phyloP scores from a whole-genome alignment of 139 green algal genomes.

The Volvox africanus region DNA sequence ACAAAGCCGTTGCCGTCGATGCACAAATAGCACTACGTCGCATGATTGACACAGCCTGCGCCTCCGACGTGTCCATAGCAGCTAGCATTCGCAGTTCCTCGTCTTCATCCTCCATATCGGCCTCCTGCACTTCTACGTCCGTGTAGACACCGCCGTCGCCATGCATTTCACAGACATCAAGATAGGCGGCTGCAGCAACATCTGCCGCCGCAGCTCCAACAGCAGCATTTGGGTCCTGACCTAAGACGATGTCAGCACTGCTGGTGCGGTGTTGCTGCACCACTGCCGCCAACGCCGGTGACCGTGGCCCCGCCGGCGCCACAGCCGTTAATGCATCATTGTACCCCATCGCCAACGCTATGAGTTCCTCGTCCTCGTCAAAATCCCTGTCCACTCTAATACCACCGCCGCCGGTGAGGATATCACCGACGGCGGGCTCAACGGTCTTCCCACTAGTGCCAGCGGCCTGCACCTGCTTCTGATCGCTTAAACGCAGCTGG shows the following conservation, averaged over 20 bases:
- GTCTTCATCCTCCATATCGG: not conserved
- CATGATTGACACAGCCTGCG: not conserved
- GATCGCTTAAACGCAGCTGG: not conserved
- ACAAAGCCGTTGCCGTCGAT: not conserved
- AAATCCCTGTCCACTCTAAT: not conserved
- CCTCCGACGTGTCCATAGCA: conserved; percentile 6
- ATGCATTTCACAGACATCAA: not conserved
- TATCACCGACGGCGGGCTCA: not conserved
- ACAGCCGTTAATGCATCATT: not conserved
- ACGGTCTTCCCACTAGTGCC: not conserved
- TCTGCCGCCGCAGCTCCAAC: not conserved
- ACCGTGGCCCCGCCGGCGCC: not conserved
- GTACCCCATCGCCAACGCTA: conserved; percentile 18
- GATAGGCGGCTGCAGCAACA: not conserved
- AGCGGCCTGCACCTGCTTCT: not conserved
- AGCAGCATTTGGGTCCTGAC: not conserved
- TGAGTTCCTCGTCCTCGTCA: conserved; percentile 12
- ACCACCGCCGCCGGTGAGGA: not conserved
- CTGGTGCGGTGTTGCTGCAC: no score
- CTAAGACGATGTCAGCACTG: no score
- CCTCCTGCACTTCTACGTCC: not conserved
- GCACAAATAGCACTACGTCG: not conserved
- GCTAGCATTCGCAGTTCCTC: not conserved
- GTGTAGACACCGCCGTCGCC: not conserved
- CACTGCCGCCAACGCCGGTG: not conserved